phyloP scores from a whole-genome alignment of 306 rosid genomes.

The Acmispon strigosus region DNA sequence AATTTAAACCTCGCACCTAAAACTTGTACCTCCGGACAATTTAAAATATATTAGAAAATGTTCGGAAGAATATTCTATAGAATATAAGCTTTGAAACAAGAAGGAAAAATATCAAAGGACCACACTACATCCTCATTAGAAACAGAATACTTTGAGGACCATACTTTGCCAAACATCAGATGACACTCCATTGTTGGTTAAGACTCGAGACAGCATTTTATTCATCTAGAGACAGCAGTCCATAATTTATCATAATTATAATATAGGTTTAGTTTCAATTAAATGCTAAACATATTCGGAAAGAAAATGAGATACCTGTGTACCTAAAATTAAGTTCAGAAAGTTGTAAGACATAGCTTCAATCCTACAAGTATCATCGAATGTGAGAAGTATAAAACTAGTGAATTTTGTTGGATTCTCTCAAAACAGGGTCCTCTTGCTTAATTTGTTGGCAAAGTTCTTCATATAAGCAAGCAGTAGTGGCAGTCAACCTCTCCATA shows the following conservation, averaged over 20 bases:
- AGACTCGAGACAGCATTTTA: not conserved
- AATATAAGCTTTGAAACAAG: too few relatives aligned
- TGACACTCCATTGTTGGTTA: not conserved
- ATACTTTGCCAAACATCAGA: not conserved
- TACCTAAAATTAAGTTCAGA: not conserved
- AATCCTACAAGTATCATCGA: not conserved
- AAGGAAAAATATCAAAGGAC: too few relatives aligned
- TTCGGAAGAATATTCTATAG: too few relatives aligned
- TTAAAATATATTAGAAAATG: too few relatives aligned
- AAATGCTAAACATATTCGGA: not conserved
- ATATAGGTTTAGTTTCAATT: not conserved
- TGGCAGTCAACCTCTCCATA: conserved; percentile 47
- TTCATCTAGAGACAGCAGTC: not conserved
- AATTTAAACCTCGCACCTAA: too few relatives aligned
- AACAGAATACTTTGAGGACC: too few relatives aligned
- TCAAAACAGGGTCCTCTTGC: conserved; percentile 17
- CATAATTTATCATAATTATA: not conserved
- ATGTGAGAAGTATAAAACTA: not conserved
- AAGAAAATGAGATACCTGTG: not conserved
- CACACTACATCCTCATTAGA: too few relatives aligned
- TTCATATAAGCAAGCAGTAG: conserved; percentile 44
- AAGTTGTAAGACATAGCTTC: not conserved
- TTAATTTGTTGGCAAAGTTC: conserved; percentile 46
- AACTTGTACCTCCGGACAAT: too few relatives aligned
- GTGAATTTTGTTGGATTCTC: conserved; percentile 3